Percentiles rank a stretch among this genome's conserved stretches.
These are phyloP conservation scores for Lachnellula subtilissima DNA, from an alignment of 2,329 filamentous ascomycete genomes.

Conservation along the genomic window DNA sequence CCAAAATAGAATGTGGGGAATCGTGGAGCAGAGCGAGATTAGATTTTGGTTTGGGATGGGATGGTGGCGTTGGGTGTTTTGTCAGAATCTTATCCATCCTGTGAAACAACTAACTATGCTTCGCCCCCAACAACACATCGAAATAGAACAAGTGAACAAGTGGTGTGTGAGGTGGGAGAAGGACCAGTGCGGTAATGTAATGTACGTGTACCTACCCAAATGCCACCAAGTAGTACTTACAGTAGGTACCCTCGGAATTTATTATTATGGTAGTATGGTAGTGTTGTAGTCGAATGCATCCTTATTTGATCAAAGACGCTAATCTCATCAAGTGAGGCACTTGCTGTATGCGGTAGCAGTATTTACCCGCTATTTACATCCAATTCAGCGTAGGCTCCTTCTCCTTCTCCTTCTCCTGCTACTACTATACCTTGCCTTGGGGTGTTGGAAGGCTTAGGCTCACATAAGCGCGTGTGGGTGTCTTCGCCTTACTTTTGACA, in stretches of 20 bases:
- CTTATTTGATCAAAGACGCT: too few species aligned
- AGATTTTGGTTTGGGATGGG: too few species aligned
- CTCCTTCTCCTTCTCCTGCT: too few species aligned
- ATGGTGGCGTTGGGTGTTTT: neutral
- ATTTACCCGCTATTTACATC: too few species aligned
- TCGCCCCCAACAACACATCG: neutral
- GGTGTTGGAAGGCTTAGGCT: neutral
- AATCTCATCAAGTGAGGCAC: too few species aligned
- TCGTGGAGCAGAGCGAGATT: neutral
- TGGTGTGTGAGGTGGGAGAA: neutral
- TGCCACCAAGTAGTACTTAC: too few species aligned
- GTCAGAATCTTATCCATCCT: neutral
- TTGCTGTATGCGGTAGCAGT: too few species aligned
- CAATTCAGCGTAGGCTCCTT: neutral
- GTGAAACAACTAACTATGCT: neutral
- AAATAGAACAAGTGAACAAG: neutral
- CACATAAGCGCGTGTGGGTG: neutral
- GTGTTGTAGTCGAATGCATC: too few species aligned
- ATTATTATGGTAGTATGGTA: too few species aligned
- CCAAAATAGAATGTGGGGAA: neutral
- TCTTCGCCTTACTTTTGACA: neutral
- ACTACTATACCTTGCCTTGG: too few species aligned
- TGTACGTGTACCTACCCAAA: neutral
- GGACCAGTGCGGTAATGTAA: neutral
- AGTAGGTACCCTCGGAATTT: too few species aligned